Base-by-base conservation (phyloP, 2,329 filamentous ascomycete genomes). In the Botrytis galanthina region DNA sequence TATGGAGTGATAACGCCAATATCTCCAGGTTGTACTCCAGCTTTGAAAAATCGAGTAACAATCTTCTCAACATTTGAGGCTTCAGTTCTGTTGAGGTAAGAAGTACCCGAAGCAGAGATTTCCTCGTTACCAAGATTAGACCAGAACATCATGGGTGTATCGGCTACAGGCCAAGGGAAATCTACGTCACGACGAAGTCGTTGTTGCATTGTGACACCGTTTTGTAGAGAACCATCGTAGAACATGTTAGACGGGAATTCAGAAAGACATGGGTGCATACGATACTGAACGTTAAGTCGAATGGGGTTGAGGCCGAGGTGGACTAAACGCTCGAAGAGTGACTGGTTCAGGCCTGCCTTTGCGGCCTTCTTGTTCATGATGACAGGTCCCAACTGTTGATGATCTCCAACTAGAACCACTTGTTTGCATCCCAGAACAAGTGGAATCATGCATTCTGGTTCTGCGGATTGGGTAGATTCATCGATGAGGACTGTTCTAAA, bases 291-390 rank as follows among this genome's bases (percentile, higher is more conserved):
- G 79, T 97, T 97, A 72, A 99, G 88, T 71, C 95, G 93, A 78
- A 98, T 98, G 12, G 96, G 96, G 57, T 92, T 91, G 79, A 94
- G 92, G 62, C 92, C 92, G n/a, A 98, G 88, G 79, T 95, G 94
- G 78, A 98, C 95, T 69, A 99, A 87, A 79, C 96, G 94, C 84
- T 99, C 96, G 80, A 99, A 99, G 16, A 99, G 87, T n/a, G 95
- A 98, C 83, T 98, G 96, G 83, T 98, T 98, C 26, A 99, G 87
- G 75, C 96, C 96, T 72, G 96, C 96, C 84, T 98, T 98, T 75
- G 96, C 96, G 22, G 96, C 96, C 84, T 98, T 98, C 88, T 99
- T 99, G 87, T 99, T 99, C 95, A 99, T 99, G 81, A 99, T 98
- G 79, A 99, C 96, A 1, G 96, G 96, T 0, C 96, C 96, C 77